These are phyloP conservation scores for Candida manassasensis DNA, from an alignment of 805 yeast genomes.

Conservation along the genomic window DNA sequence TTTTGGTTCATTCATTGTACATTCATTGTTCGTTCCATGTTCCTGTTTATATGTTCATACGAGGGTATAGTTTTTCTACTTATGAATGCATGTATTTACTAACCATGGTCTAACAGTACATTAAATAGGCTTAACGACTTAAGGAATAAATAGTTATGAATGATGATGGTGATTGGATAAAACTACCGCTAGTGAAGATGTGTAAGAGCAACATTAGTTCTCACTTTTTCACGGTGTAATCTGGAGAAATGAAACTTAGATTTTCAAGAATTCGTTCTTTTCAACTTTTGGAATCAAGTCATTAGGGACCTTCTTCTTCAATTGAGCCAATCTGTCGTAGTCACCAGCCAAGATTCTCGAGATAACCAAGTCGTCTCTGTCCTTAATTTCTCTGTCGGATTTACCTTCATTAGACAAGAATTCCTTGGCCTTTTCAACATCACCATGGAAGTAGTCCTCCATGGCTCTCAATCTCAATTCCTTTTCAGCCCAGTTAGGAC, in stretches of 20 bases:
- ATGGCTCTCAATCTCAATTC: conserved; percentile 73
- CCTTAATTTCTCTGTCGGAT: conserved; percentile 51
- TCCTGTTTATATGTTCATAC: too few species aligned
- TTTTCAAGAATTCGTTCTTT: conserved; percentile 28
- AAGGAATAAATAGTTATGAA: conserved; percentile 1
- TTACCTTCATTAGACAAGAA: conserved; percentile 51
- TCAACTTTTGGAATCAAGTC: conserved; percentile 36
- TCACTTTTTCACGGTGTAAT: too few species aligned
- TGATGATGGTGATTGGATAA: not conserved
- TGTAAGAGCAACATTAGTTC: too few species aligned
- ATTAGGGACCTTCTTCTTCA: conserved; percentile 45
- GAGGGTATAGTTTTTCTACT: too few species aligned
- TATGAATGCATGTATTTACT: conserved; percentile 2
- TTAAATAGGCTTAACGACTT: not conserved
- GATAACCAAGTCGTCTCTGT: conserved; percentile 71
- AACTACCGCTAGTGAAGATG: too few species aligned
- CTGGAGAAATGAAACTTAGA: conserved; percentile 16
- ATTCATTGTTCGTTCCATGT: too few species aligned
- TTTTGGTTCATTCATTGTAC: too few species aligned
- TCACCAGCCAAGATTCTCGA: conserved; percentile 82
- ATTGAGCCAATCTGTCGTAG: conserved; percentile 64
- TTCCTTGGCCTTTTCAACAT: conserved; percentile 46
- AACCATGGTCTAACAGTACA: conserved; percentile 1
- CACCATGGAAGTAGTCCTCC: conserved; percentile 58
- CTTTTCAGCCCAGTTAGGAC: conserved; percentile 76